Evolutionary conservation across 441 rosid species (phyloP).

Genomic region (Syzygium syzygioides): DNA sequence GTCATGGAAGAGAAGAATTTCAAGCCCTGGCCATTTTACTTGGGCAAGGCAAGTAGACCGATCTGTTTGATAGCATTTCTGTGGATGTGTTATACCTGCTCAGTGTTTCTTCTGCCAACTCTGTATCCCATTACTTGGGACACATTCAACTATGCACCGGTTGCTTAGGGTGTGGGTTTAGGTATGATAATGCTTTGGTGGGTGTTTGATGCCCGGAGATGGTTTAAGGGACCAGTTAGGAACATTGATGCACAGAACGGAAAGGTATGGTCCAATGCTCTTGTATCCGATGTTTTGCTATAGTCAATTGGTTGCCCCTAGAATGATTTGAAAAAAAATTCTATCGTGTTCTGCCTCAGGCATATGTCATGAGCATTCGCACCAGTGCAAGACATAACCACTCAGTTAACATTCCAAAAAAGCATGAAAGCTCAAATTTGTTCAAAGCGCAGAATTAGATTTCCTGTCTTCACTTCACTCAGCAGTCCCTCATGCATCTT

Average conservation of each 20-base stretch:
- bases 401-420: not conserved
- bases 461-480: not conserved
- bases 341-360: not conserved
- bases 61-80: slow-evolving; percentile 40
- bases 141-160: slow-evolving; percentile 48
- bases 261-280: not conserved
- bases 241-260: slow-evolving; percentile 22
- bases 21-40: slow-evolving; percentile 45
- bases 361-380: not conserved
- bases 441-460: not conserved
- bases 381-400: not conserved
- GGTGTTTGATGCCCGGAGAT: slow-evolving; percentile 42
- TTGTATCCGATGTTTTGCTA: not conserved
- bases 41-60: slow-evolving; percentile 45
- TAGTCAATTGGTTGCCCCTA: not conserved
- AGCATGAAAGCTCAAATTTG: not conserved
- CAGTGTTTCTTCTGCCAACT: slow-evolving; percentile 46
- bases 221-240: slow-evolving; percentile 58
- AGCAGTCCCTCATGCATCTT: not conserved
- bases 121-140: slow-evolving; percentile 39
- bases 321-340: not conserved
- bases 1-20: slow-evolving; percentile 47
- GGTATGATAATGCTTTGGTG: slow-evolving; percentile 49
- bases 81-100: slow-evolving; percentile 56
- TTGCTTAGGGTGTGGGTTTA: slow-evolving; percentile 35